Evolutionary conservation across 1,139 yeast genomes (phyloP).

Genomic region (Debaryomyces nepalensis): DNA sequence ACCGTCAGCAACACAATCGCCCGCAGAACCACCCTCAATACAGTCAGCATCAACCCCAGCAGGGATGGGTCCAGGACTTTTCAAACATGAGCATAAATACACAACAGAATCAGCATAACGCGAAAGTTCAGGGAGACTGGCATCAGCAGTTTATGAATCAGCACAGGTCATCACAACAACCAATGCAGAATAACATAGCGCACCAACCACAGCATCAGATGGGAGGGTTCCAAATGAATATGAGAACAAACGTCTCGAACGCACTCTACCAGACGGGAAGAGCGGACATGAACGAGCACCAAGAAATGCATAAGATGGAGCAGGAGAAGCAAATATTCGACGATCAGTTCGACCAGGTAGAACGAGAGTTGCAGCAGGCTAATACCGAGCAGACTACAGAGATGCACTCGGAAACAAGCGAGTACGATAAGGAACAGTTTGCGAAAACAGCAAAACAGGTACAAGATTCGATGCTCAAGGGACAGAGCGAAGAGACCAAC

Average conservation of each 20-base stretch:
- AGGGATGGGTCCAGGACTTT: conserved; percentile 42
- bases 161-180: conserved; percentile 13
- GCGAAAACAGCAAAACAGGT: conserved; percentile 48
- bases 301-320: conserved; percentile 35
- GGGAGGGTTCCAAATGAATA: conserved; percentile 21
- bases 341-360: conserved; percentile 42
- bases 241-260: conserved; percentile 23
- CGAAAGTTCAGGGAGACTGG: conserved; percentile 27
- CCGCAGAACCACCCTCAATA: conserved; percentile 13
- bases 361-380: conserved; percentile 31
- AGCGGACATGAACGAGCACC: conserved; percentile 30
- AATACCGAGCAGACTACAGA: conserved; percentile 12
- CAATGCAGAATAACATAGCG: conserved; percentile 17
- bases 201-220: conserved; percentile 14
- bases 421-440: conserved; percentile 40
- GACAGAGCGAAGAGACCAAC: conserved; percentile 30
- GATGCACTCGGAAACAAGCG: conserved; percentile 16
- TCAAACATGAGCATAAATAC: conserved; percentile 29
- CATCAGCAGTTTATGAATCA: conserved; percentile 34
- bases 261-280: conserved; percentile 18
- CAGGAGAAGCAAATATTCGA: conserved; percentile 36
- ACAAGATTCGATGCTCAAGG: conserved; percentile 35
- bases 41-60: conserved; percentile 17
- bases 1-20: background rate
- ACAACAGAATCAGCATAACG: conserved; percentile 14